Percentiles rank a stretch among this genome's conserved stretches.
phyloP scores from a whole-genome alignment of 148 eudicot genomes.

The Polygonum maritimum region DNA sequence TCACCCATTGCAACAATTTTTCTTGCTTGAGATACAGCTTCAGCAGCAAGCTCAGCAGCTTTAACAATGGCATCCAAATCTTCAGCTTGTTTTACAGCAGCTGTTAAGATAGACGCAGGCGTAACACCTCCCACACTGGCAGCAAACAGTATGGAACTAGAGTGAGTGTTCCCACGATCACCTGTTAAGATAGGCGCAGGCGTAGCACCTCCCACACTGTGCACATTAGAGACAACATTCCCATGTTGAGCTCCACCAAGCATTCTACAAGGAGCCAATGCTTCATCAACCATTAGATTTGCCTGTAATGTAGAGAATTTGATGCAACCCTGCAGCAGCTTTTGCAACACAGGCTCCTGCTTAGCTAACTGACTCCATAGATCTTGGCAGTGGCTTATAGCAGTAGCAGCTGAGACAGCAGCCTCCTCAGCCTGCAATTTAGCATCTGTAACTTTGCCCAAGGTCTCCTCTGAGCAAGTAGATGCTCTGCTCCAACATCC shows the following conservation, averaged over 20 bases:
- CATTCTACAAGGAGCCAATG: conserved; percentile 18
- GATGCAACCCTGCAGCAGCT: conserved; percentile 91
- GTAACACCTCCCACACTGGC: conserved; percentile 71
- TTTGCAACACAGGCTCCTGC: conserved; percentile 64
- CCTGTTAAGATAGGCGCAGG: conserved; percentile 45
- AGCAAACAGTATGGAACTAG: conserved; percentile 58
- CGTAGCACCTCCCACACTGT: conserved; percentile 28
- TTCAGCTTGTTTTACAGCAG: conserved; percentile 90
- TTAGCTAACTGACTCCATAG: conserved; percentile 67
- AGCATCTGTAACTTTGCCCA: conserved; percentile 58
- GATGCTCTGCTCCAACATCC: conserved; percentile 23
- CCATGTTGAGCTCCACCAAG: neutral
- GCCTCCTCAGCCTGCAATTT: conserved; percentile 72
- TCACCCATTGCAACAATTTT: conserved; percentile 77
- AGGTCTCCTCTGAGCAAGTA: conserved; percentile 28
- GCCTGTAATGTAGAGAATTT: conserved; percentile 60
- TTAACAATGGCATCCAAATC: conserved; percentile 78
- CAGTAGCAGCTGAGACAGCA: conserved; percentile 53
- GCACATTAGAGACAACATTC: conserved; percentile 6
- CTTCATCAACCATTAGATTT: conserved; percentile 80
- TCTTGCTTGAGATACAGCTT: conserved; percentile 91
- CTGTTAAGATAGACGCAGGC: conserved; percentile 49
- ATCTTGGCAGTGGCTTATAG: conserved; percentile 47
- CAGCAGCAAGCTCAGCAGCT: conserved; percentile 95
- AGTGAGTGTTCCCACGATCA: conserved; percentile 27